These are phyloP conservation scores for Halenospora varia DNA, from an alignment of 495 filamentous ascomycete species.

Conservation along the genomic window DNA sequence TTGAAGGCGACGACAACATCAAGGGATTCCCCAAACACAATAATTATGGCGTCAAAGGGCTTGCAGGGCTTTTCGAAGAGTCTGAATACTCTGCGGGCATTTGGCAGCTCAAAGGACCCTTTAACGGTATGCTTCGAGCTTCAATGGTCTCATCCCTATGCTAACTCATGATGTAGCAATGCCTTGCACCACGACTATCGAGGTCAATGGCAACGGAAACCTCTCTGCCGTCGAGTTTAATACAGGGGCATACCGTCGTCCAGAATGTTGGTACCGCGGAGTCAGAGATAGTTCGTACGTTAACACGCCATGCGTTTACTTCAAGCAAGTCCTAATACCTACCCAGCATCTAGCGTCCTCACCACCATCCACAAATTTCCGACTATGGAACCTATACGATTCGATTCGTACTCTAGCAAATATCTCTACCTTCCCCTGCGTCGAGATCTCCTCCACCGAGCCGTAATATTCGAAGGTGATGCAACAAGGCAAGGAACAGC, in stretches of 20 bases:
- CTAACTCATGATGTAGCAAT: conserved; percentile 37
- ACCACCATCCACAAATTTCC: conserved; percentile 90
- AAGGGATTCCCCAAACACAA: conserved; percentile 6
- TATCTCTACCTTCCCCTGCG: conserved; percentile 84
- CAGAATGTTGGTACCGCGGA: conserved; percentile 3
- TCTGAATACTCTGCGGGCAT: conserved; percentile 28
- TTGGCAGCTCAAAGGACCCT: conserved; percentile 27
- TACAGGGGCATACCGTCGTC: conserved; percentile 9
- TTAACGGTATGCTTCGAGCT: conserved; percentile 34
- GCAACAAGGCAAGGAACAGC: conserved; percentile 82
- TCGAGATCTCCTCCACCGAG: conserved; percentile 88
- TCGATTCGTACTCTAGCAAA: conserved; percentile 72
- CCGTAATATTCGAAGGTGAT: conserved; percentile 91
- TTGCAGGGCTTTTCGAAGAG: conserved; percentile 35
- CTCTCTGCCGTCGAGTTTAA: conserved; percentile 25
- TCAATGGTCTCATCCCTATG: neutral
- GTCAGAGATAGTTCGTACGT: conserved; percentile 7
- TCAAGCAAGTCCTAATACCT: conserved; percentile 1
- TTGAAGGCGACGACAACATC: conserved; percentile 8
- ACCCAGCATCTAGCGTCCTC: conserved; percentile 54
- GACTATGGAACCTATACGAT: conserved; percentile 74
- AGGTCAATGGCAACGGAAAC: conserved; percentile 81
- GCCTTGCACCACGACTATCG: conserved; percentile 40
- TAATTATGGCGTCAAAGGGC: conserved; percentile 29
- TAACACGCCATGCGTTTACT: neutral